A percentile compares a stretch with the other conserved stretches of the same genome.
phyloP scores from a whole-genome alignment of 169 alveolate genomes.

The Plasmodium adleri region DNA sequence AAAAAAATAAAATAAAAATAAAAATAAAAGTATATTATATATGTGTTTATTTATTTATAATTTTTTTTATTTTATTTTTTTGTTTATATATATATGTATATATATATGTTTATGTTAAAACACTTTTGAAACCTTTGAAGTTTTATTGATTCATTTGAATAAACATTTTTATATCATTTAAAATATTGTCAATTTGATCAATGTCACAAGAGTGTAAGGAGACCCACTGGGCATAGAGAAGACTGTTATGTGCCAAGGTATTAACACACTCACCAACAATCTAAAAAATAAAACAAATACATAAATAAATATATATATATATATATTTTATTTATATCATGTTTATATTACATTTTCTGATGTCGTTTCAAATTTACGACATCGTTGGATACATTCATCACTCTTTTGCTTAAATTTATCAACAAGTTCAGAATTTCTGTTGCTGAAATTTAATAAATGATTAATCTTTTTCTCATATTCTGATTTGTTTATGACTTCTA shows the following conservation, averaged over 20 bases:
- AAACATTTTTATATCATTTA: conserved; percentile 28
- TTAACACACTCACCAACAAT: conserved; percentile 67
- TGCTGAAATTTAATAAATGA: conserved; percentile 15
- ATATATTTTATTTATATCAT: not conserved
- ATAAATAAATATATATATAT: conserved; percentile 1
- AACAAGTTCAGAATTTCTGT: conserved; percentile 40
- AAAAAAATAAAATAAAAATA: not conserved
- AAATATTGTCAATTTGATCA: conserved; percentile 38
- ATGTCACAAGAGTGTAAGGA: conserved; percentile 48
- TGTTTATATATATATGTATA: not conserved
- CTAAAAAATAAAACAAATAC: conserved; percentile 5
- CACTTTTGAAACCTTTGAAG: not conserved
- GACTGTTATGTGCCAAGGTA: conserved; percentile 49
- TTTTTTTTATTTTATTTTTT: conserved; percentile 7
- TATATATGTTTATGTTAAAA: not conserved
- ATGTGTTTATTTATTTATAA: not conserved
- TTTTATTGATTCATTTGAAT: conserved; percentile 11
- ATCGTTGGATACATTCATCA: conserved; percentile 73
- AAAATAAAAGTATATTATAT: not conserved
- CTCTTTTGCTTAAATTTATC: conserved; percentile 59
- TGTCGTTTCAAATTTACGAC: conserved; percentile 74
- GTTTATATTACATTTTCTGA: conserved; percentile 51
- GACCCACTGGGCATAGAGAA: conserved; percentile 72
- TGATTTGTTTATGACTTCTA: conserved; percentile 25
- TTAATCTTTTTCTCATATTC: conserved; percentile 46